phyloP scores from a whole-genome alignment of 1,139 yeast genomes.

The Yamadazyma dushanensis region DNA sequence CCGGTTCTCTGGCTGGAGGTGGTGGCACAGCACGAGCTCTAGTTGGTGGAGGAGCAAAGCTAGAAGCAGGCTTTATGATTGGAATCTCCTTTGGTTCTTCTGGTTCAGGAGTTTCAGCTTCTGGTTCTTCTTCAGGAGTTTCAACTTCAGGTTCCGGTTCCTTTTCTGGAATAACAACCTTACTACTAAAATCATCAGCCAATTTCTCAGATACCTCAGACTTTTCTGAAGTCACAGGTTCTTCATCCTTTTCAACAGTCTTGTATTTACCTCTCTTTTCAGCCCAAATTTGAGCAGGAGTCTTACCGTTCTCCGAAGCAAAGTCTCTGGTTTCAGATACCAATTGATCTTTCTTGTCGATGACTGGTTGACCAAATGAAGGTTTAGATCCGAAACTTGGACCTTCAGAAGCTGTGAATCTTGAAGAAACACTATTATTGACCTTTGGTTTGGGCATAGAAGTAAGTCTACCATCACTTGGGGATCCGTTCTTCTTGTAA shows the following conservation, averaged over 20 bases:
- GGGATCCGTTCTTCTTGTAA: constrained; percentile 25
- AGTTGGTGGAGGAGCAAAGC: constrained; percentile 23
- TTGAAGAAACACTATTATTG: constrained; percentile 49
- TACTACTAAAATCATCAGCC: constrained; percentile 4
- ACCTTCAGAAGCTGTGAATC: constrained; percentile 33
- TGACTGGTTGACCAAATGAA: constrained; percentile 28
- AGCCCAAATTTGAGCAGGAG: constrained; percentile 97
- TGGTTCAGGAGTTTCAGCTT: constrained; percentile 23
- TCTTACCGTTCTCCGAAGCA: constrained; percentile 75
- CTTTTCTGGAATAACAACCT: constrained; percentile 6
- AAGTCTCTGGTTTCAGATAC: constrained; percentile 71
- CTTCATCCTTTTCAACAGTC: constrained; percentile 35
- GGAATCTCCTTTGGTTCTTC: constrained; percentile 11
- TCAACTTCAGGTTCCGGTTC: constrained; percentile 21
- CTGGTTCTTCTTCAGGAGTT: constrained; percentile 21
- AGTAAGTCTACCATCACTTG: constrained; percentile 53
- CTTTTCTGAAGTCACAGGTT: constrained; percentile 20
- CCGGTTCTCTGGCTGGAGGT: constrained; percentile 17
- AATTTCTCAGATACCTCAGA: constrained; percentile 11
- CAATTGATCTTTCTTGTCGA: constrained; percentile 40
- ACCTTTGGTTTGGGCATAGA: constrained; percentile 69
- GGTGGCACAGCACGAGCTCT: constrained; percentile 7
- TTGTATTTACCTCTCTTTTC: constrained; percentile 74
- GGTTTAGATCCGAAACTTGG: constrained; percentile 62
- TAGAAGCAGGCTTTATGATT: constrained; percentile 15